Base-by-base conservation (phyloP, 2,329 filamentous ascomycete genomes). In the Rugonectria rugulosa region DNA sequence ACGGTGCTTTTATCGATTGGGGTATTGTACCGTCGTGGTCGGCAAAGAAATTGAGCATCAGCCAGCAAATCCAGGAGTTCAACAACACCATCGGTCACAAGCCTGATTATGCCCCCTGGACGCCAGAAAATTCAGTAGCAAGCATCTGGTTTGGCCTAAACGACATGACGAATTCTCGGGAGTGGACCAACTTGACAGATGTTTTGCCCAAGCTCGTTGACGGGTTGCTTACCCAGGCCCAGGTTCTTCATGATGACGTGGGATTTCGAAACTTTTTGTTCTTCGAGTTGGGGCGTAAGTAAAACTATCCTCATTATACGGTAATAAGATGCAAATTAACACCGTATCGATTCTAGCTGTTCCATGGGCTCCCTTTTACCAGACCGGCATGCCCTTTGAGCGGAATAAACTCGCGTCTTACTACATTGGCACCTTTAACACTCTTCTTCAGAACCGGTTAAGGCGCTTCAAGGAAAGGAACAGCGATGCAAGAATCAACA, bases 81-180 rank as follows among this genome's bases (percentile, higher is more conserved):
- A 32, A 32, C 11, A n/a, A 9, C 6, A 32, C 29, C 70, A 50
- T 76, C 56, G 59, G 70, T 2, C 61, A 72, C 0, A 58, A 62
- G 0, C 71, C 73, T 3, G 64, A 60, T 6, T 65, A 70, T 36
- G 71, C 72, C 1, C 72, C 76, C 0, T 83, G 29, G 29, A 32
- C 29, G 29, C 5, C 29, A 5, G 29, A 32, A n/a, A 32, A 32
- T 32, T 14, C 29, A 9, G 29, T 32, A 5, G 29, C 29, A n/a
- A 10, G 29, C 29, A 5, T 32, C 6, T 32, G 29, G 29, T 32
- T 32, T n/a, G 29, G 29, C 29, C 6, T 32, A n/a, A 32, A 32
- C 29, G 29, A 32, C 29, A 32, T 32, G 29, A 10, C 29, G 6
- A 9, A n/a, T 5, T 32, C 29, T n/a, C 29, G 29, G 29, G 11